Base-by-base conservation (phyloP, 805 yeast species). In the Danielia oregonensis region DNA sequence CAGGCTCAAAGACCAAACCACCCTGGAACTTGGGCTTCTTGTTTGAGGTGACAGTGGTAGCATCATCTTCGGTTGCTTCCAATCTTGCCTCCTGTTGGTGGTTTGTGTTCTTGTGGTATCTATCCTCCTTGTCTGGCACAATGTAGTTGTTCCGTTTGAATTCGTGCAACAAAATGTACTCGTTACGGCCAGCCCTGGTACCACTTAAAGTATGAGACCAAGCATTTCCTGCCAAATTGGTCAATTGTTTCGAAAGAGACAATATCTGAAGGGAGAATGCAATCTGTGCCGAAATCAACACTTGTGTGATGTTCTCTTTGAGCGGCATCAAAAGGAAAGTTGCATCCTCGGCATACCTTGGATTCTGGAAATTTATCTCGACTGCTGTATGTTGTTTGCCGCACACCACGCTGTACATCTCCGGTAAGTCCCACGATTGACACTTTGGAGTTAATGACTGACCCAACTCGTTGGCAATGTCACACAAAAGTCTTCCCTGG, bases 1-100 rank as follows among this genome's bases (percentile, higher is more conserved):
- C 96, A 1, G 98, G 98, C 44, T 93, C 98, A 59, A 93, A 86
- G 19, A 93, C 98, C 45, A 87, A 72, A 57, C 98, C 96, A 70
- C 96, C 96, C 55, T 84, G 86, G 56, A 66, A 87, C 54, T 85
- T 85, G 12, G 87, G 80, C 55, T 81, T 83, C 52, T 78, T 76
- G 44, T 68, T 73, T 5, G 74, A 73, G 5, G 79, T 67, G 2
- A 69, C 70, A 3, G 64, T 63, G 3, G 73, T 63, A 22, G 74
- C 71, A 32, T 70, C 77, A 11, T 54, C 58, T 28, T 61, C 68
- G 13, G 38, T 51, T 8, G 59, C 48, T 52, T 49, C 69, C 30
- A 57, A 41, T 38, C 45, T 55, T 3, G 53, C 61, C 36, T 62
- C 59, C 33, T 59, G 65, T 32, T 57, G 64, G n/a, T 49, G 50